Evolutionary conservation across 2,329 filamentous ascomycete species (phyloP), one percentile per base, ranked within the genome.

Genomic region (Phialophora macrospora): DNA sequence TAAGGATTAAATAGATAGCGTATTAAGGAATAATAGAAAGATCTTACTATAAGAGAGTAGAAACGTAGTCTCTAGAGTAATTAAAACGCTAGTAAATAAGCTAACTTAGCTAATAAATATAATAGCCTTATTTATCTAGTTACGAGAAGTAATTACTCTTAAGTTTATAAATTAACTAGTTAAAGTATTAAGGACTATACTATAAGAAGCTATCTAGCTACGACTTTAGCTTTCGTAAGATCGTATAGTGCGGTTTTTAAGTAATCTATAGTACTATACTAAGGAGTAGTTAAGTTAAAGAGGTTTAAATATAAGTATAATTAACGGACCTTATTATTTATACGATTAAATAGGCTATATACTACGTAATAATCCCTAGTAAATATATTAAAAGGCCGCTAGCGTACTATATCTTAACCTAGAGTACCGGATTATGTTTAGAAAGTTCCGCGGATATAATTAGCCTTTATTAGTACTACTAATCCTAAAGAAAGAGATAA

Each of bases 331-430:
- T 28, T 58, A 58, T 9, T 58, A 28, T 5, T 22, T 44, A 3
- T 44, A 58, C 20, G 20, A 28, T 12, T 58, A 56, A 32, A 0
- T 12, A 4, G 38, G 3, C 11, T 46, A 58, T 30, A 30, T 58
- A 46, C 1, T 58, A 28, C 3, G 14, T 11, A 34, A 46, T 6
- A 8, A 46, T 44, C 11, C 26, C 20, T 58, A 58, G 34, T 58
- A 30, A 12, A 8, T 58, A 44, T 58, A 58, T 20, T 58, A 58
- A 20, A 58, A 58, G 26, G 11, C 9, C 2, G 9, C 28, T 7
- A 46, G 22, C 12, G 38, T 34, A 6, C n/a, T 58, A 58, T 58
- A 58, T 58, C 32, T 46, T 58, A 46, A 44, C 8, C 20, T 30
- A 46, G n/a, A 46, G 3, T 44, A 46, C n/a, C 8, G 11, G 4